Evolutionary conservation across 345 rosid species (phyloP), one percentile per base, ranked within the genome.

Genomic region (Citrus reticulata): DNA sequence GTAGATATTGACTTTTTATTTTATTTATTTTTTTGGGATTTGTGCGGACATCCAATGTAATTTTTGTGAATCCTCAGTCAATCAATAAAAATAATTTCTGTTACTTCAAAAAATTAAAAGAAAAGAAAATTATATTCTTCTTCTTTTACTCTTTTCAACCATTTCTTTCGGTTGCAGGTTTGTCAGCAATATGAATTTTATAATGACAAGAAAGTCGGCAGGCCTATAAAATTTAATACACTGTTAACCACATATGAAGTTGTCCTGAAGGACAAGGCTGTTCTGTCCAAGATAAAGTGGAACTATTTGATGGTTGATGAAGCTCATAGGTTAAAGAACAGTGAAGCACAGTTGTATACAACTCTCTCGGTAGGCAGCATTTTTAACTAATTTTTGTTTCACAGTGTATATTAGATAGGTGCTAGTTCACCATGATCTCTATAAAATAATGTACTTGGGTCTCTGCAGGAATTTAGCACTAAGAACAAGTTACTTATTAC

Each of bases 251-350:
- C 98, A 4, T 97, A 97, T 84, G 99, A 97, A 88, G 99, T 97
- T 58, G 95, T 97, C 77, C 89, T 97, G 72, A 97, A 97, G 86
- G 99, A 97, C 77, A 97, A 97, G 81, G 92, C 90, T 68, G 90
- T 93, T 70, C 97, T 97, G 62, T 94, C 98, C 70, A 97, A 89
- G 91, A 92, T 97, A 77, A 97, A 86, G 89, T 97, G 99, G 99
- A 91, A 84, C 85, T 97, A 97, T 87, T 78, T 92, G 81, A 97
- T 97, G 99, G 99, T 97, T 81, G 99, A 97, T 87, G 98, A 97
- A 86, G 99, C 99, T 81, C 99, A 97, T 79, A 89, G 99, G 86
- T 86, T 97, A 83, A 97, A 97, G 88, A 97, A 97, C 80, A 92
- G 98, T 20, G 99, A 97, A 87, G 99, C 99, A 46, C 99, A 97